These are phyloP conservation scores for Porogramme epimiltina DNA, from an alignment of 1,284 basidiomycete species.

Conservation along the genomic window DNA sequence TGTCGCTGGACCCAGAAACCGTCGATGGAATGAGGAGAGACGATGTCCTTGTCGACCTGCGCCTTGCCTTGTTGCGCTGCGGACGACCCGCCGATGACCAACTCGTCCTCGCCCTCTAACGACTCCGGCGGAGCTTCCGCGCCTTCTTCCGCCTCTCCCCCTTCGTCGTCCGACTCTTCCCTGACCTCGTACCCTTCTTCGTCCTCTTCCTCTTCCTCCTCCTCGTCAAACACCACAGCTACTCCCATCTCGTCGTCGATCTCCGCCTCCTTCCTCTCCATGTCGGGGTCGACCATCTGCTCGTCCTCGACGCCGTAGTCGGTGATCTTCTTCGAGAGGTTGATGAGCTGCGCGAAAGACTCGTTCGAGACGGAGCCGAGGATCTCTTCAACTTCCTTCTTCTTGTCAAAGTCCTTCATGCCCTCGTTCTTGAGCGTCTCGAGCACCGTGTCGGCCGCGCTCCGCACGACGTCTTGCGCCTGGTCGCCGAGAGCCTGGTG, in stretches of 20 bases:
- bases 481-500: conserved; percentile 91
- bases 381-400: conserved; percentile 90
- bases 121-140: conserved; percentile 43
- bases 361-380: conserved; percentile 75
- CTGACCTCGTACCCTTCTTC: conserved; percentile 83
- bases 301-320: conserved; percentile 94
- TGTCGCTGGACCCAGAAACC: conserved; percentile 99
- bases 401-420: conserved; percentile 97
- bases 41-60: conserved; percentile 74
- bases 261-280: conserved; percentile 77
- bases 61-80: conserved; percentile 45
- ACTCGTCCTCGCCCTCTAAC: conserved; percentile 58
- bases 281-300: conserved; percentile 69
- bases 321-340: conserved; percentile 93
- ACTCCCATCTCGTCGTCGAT: conserved; percentile 95
- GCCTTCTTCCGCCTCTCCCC: conserved; percentile 61
- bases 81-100: conserved; percentile 72
- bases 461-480: conserved; percentile 93
- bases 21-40: conserved; percentile 92
- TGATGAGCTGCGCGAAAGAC: conserved; percentile 84
- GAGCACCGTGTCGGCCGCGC: conserved; percentile 90
- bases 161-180: conserved; percentile 79
- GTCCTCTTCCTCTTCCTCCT: conserved; percentile 89
- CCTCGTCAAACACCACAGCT: conserved; percentile 95
- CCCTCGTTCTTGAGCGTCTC: conserved; percentile 90